Percentiles rank a stretch among this genome's conserved stretches.
phyloP scores from a whole-genome alignment of 2,329 filamentous ascomycete genomes.

The Paecilomyces variotii region DNA sequence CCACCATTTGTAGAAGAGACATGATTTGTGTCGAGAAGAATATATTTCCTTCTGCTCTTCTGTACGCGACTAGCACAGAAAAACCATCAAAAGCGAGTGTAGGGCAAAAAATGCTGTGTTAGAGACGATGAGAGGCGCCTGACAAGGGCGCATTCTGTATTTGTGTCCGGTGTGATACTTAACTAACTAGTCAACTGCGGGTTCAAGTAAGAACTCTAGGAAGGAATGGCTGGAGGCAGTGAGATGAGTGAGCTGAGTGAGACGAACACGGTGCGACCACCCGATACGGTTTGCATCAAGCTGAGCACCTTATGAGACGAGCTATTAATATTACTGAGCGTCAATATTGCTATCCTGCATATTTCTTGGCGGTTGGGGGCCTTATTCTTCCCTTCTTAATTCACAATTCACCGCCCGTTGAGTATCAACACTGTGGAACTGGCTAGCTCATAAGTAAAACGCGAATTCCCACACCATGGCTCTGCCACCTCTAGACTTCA shows the following conservation, averaged over 20 bases:
- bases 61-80: too few relatives aligned
- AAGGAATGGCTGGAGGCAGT: neutral
- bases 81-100: too few relatives aligned
- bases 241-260: too few relatives aligned
- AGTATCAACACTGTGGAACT: neutral
- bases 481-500: neutral
- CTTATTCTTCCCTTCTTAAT: neutral
- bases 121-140: too few relatives aligned
- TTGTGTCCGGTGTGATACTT: too few relatives aligned
- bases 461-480: neutral
- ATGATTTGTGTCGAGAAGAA: too few relatives aligned
- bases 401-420: neutral
- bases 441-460: neutral
- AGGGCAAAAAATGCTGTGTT: too few relatives aligned
- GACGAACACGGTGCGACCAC: neutral
- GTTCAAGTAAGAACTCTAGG: neutral
- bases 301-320: neutral
- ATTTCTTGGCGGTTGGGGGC: neutral
- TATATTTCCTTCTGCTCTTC: too few relatives aligned
- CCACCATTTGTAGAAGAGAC: neutral
- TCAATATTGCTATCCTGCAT: neutral
- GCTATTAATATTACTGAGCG: neutral
- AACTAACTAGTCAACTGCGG: neutral
- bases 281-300: neutral
- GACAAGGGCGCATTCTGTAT: too few relatives aligned